Evolutionary conservation across 1,139 yeast species (phyloP), one percentile per base, ranked within the genome.

Genomic region (Lodderomyces jiufengensis): DNA sequence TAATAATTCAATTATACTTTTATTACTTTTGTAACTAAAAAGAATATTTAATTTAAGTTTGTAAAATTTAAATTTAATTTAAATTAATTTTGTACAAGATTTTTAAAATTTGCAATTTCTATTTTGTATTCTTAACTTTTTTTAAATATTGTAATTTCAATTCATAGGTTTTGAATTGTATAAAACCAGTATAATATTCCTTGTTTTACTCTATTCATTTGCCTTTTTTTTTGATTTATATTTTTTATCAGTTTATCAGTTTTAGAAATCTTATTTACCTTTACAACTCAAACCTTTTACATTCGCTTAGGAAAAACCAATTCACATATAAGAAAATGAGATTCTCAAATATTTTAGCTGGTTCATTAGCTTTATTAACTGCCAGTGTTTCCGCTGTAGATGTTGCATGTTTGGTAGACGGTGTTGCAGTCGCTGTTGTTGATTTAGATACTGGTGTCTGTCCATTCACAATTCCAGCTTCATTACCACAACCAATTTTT

Each of bases 371-470:
- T 29, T 50, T 61, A 36, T 47, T 57, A 29, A 48, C 48, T 15
- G 48, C 57, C 21, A 35, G 49, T 18, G 50, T 56, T 33, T 34
- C 48, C 31, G 66, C 70, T 33, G 35, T 45, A 37, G 54, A 62
- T 37, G 73, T 67, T 37, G 66, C 60, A 36, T 68, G 74, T 58
- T 46, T 56, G 34, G 63, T 63, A 34, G 50, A 59, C 43, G 70
- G 70, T 43, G 52, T 34, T 30, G 39, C 48, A 31, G 59, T 57
- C 24, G 64, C 63, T 24, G 53, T 54, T 31, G 73, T 66, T 34
- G 72, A 66, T 55, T 59, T 59, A 43, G 71, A 59, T 42, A 61
- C 73, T 34, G 74, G 72, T 44, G 43, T 40, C 11, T 68, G 74
- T 57, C 61, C 66, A 37, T 66, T 66, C 61, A 42, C 61, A 12